Conservation (phyloP, 2,329 filamentous ascomycete genomes). For the Neofusicoccum sp. region DNA sequence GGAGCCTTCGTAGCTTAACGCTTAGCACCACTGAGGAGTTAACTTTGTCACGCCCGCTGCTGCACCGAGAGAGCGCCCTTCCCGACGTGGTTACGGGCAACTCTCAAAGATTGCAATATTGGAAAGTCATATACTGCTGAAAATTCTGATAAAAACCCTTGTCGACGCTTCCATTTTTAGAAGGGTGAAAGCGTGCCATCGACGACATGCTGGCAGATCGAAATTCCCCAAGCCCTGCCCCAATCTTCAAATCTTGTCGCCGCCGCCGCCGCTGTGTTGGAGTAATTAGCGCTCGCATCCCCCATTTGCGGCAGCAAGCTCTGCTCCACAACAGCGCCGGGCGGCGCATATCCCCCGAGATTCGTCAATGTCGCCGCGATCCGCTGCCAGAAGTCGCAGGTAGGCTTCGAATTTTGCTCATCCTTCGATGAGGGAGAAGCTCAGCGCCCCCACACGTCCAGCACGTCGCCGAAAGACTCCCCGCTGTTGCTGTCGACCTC, state of each 20-base stretch:
- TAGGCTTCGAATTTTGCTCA: neutral
- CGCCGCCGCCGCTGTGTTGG: neutral
- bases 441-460: neutral
- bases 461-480: neutral
- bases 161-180: neutral
- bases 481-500: neutral
- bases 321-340: neutral
- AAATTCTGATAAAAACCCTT: neutral
- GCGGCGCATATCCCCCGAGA: neutral
- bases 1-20: slow-evolving; percentile 2
- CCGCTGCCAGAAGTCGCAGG: neutral
- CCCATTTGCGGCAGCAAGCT: neutral
- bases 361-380: neutral
- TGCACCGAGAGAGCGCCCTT: neutral
- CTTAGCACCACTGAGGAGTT: neutral
- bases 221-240: neutral
- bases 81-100: neutral
- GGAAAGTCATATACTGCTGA: neutral
- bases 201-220: neutral
- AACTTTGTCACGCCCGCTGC: neutral
- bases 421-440: neutral
- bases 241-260: neutral
- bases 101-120: neutral
- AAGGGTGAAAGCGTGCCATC: neutral
- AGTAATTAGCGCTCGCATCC: neutral